A percentile compares a stretch with the other conserved stretches of the same genome.
phyloP scores from a whole-genome alignment of 257 asterid species.

The Lycium ferocissimum region DNA sequence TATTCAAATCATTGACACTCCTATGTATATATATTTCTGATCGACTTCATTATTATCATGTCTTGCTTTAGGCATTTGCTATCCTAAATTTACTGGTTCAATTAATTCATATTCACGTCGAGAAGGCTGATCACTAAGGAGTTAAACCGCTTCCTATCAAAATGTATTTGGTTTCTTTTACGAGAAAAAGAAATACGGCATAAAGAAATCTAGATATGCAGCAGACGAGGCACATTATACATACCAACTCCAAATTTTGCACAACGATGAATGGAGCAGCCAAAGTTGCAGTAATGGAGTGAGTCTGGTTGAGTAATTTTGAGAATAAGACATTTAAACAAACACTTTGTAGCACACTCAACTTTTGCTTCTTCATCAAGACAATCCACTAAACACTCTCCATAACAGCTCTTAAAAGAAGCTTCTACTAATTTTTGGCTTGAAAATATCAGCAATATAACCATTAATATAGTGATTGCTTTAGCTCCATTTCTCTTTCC shows the following conservation, averaged over 20 bases:
- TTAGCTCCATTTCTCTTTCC: background rate
- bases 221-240: background rate
- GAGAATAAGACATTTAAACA: background rate
- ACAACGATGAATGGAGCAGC: background rate
- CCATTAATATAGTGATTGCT: background rate
- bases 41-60: no score
- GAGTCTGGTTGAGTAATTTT: slow-evolving; percentile 1
- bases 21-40: no score
- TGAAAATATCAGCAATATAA: background rate
- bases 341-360: background rate
- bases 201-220: no score
- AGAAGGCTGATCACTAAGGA: no score
- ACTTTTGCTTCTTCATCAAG: background rate
- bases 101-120: no score
- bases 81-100: no score
- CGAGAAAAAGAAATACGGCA: no score
- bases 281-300: background rate
- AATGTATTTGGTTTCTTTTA: no score
- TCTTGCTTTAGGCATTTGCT: no score
- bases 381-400: slow-evolving; percentile 3
- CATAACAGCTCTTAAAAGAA: background rate
- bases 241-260: background rate
- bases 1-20: no score
- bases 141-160: no score
- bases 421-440: background rate